Evolutionary conservation across 1,284 basidiomycete genomes (phyloP).

Genomic region (Earliella scabrosa): DNA sequence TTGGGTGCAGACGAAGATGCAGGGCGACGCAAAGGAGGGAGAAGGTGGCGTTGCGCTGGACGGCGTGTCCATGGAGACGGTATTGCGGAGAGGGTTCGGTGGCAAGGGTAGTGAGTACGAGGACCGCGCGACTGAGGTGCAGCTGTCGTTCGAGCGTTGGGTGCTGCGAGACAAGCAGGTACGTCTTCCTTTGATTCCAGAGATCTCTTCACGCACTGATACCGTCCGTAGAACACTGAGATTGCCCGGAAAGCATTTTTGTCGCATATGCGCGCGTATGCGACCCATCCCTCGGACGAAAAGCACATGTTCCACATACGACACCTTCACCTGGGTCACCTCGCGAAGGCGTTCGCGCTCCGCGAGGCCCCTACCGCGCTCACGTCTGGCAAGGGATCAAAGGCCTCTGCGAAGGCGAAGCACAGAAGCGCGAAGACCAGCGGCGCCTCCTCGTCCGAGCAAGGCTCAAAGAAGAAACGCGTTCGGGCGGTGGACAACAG

Average conservation of each 20-base stretch:
- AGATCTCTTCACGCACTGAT: background rate
- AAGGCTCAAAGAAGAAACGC: conserved; percentile 25
- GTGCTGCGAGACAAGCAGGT: conserved; percentile 79
- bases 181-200: background rate
- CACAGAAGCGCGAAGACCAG: conserved; percentile 14
- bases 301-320: conserved; percentile 97
- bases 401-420: conserved; percentile 22
- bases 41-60: conserved; percentile 55
- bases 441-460: conserved; percentile 22
- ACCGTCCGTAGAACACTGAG: conserved; percentile 61
- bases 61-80: conserved; percentile 67
- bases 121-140: conserved; percentile 92
- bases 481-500: conserved; percentile 26
- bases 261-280: conserved; percentile 95
- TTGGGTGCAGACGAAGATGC: conserved; percentile 86
- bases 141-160: conserved; percentile 96
- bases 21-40: conserved; percentile 42
- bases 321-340: conserved; percentile 92
- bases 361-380: conserved; percentile 89
- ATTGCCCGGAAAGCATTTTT: conserved; percentile 87
- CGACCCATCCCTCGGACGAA: conserved; percentile 94
- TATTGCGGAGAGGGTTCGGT: conserved; percentile 86
- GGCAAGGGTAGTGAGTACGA: conserved; percentile 84
- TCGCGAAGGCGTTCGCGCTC: conserved; percentile 96
- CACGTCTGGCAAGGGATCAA: conserved; percentile 33